These are phyloP conservation scores for Cystobasidium sp. DNA, from an alignment of 1,284 basidiomycete species.

Conservation along the genomic window DNA sequence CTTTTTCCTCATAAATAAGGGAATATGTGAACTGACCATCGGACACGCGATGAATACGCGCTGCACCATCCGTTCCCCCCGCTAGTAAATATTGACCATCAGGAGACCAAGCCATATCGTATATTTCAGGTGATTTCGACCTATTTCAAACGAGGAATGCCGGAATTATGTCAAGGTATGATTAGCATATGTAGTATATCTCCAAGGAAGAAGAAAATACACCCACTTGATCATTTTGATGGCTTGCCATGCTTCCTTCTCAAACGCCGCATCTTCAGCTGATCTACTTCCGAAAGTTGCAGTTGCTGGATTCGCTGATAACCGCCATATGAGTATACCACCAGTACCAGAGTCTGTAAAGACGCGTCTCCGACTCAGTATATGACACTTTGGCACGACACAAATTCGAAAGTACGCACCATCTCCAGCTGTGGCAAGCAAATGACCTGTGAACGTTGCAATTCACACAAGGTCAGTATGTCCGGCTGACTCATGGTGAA, in stretches of 20 bases:
- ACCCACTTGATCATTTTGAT: conserved; percentile 79
- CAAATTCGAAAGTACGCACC: conserved; percentile 61
- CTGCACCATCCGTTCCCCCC: conserved; percentile 95
- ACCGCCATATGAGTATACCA: conserved; percentile 88
- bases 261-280: conserved; percentile 76
- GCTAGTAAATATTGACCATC: conserved; percentile 90
- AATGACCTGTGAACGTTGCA: conserved; percentile 66
- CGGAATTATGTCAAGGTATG: not conserved
- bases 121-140: conserved; percentile 75
- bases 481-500: not conserved
- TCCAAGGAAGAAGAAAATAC: not conserved
- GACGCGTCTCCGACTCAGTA: not conserved
- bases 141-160: conserved; percentile 45
- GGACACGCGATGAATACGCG: conserved; percentile 75
- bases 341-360: conserved; percentile 74
- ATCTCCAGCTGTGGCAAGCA: conserved; percentile 91
- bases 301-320: conserved; percentile 72
- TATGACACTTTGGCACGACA: conserved; percentile 10
- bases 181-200: conserved; percentile 47
- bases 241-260: conserved; percentile 95
- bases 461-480: not conserved
- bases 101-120: conserved; percentile 91
- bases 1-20: not conserved
- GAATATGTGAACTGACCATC: conserved; percentile 65
- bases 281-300: conserved; percentile 57